Evolutionary conservation across 306 rosid genomes (phyloP).

Genomic region (Fragaria iinumae): DNA sequence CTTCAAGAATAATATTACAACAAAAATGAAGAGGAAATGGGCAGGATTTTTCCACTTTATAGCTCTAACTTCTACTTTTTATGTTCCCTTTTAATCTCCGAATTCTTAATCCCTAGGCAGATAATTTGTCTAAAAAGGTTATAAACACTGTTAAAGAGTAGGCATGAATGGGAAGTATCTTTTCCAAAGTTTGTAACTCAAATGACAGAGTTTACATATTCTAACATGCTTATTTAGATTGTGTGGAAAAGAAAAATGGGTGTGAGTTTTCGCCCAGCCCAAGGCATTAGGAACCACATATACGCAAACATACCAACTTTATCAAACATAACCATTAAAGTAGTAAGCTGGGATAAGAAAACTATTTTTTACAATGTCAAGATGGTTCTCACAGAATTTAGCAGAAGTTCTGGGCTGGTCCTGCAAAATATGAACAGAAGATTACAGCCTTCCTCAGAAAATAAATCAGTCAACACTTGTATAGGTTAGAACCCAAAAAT

Average conservation of each 20-base stretch:
- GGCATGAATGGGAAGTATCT: background rate
- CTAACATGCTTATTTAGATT: background rate
- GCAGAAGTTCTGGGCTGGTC: conserved; percentile 86
- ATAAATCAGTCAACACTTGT: background rate
- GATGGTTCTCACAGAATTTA: conserved; percentile 73
- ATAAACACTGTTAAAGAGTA: background rate
- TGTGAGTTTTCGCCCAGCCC: background rate
- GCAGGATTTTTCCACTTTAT: background rate
- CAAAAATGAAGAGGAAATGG: background rate
- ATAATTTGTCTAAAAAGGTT: background rate
- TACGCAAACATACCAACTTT: background rate
- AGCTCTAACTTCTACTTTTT: background rate
- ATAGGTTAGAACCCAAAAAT: background rate
- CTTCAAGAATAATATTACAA: background rate
- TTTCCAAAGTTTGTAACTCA: background rate
- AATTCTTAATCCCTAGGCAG: background rate
- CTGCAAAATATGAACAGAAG: conserved; percentile 47
- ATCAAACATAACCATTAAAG: background rate
- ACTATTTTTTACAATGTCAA: conserved; percentile 9
- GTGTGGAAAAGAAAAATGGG: background rate
- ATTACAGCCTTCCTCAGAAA: background rate
- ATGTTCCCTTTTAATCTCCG: background rate
- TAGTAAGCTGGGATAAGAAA: background rate
- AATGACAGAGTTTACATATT: background rate
- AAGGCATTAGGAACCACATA: background rate